Percentiles rank a stretch among this genome's conserved stretches.
phyloP scores from a whole-genome alignment of 129 eudicot species.

The Deinandra increscens region DNA sequence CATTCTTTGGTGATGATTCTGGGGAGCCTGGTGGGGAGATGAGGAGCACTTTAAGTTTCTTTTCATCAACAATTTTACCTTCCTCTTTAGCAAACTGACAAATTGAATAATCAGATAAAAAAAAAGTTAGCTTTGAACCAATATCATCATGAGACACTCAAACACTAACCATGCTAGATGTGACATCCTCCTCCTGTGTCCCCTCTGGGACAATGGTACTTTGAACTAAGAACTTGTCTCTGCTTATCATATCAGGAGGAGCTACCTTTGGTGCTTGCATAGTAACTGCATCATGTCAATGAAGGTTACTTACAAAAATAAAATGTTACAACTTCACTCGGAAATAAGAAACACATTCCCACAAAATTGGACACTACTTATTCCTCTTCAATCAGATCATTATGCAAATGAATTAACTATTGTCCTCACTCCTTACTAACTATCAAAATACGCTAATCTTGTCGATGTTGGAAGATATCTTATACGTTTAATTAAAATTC shows the following conservation, averaged over 20 bases:
- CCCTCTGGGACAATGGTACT: constrained; percentile 53
- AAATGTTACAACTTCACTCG: too few relatives aligned
- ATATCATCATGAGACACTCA: constrained; percentile 2
- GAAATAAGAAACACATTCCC: too few relatives aligned
- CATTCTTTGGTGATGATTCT: constrained; percentile 46
- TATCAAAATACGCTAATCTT: not conserved
- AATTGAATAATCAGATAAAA: constrained; percentile 21
- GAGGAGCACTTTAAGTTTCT: constrained; percentile 61
- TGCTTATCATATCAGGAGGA: constrained; percentile 52
- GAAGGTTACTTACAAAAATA: too few relatives aligned
- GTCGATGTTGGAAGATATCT: not conserved
- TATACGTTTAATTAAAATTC: not conserved
- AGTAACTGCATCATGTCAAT: constrained; percentile 46
- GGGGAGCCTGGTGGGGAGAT: constrained; percentile 51
- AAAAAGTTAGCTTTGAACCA: constrained; percentile 11
- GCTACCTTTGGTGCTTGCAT: constrained; percentile 54
- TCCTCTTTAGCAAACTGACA: constrained; percentile 61
- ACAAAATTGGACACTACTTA: too few relatives aligned
- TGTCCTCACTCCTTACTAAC: not conserved
- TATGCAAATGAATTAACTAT: too few relatives aligned
- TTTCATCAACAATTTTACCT: constrained; percentile 56
- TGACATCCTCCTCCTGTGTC: constrained; percentile 50
- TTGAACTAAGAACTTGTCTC: constrained; percentile 75
- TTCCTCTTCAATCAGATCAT: constrained; percentile 7
- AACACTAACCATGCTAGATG: constrained; percentile 51